Evolutionary conservation across 768 basidiomycete genomes (phyloP), one percentile per base, ranked within the genome.

Genomic region (Amanita jacksonii): DNA sequence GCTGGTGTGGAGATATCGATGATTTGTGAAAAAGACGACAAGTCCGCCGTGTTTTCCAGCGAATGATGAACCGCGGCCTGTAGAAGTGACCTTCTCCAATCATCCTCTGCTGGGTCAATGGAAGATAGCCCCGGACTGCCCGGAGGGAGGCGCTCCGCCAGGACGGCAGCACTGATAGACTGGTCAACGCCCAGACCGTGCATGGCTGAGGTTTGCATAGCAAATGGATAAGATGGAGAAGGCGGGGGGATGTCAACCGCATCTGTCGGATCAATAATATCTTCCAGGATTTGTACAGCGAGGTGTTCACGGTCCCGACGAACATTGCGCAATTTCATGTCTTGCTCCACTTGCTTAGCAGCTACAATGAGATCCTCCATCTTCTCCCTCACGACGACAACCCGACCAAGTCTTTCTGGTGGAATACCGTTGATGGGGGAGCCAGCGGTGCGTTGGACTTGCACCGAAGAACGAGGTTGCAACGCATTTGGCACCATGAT

Each of bases 361-460:
- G 86, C 87, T 34, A 68, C 62, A 32, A 62, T 68, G 38, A 90
- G 61, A 49, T 90, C 81, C 23, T 72, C 67, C 76, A 91, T 77
- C 57, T 78, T 81, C 59, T 91, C 88, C 34, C 87, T 75, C 35
- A 90, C 81, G 18, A 91, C 88, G 1, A 87, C 85, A 0, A 91
- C 88, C 31, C 81, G 70, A 35, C 77, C 73, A 44, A 65, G 61
- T 3, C 62, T 62, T 44, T 70, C 66, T 34, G 67, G 63, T 1
- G 63, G 54, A 16, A 63, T 46, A 8, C 57, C 52, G 40, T 57
- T 54, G n/a, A n/a, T n/a, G 3, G 57, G 54, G 22, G 70, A 53
- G 12, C 27, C 27, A 6, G 27, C 12, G 36, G 62, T 48, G 32
- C 62, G 62, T 45, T 72, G 61, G 19, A 64, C 49, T 47, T 67